Conservation (phyloP, 768 basidiomycete species). For the Asterophora lycoperdoides region DNA sequence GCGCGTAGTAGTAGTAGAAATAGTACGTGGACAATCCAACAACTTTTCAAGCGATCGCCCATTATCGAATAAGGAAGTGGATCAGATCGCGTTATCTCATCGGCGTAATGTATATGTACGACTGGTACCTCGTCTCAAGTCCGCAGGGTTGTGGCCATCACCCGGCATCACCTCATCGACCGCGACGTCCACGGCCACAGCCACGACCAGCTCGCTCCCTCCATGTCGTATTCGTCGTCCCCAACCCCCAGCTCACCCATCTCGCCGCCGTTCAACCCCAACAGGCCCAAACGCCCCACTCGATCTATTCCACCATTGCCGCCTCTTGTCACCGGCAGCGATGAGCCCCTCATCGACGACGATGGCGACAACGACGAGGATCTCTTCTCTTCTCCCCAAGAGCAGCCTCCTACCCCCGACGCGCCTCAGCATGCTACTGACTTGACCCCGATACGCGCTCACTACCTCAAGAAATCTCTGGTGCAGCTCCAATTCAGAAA, state of each 20-base stretch:
- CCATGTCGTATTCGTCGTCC: conserved; percentile 4
- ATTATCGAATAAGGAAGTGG: conserved; percentile 1
- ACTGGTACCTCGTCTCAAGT: conserved; percentile 7
- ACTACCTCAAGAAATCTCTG: conserved; percentile 97
- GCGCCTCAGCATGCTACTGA: conserved; percentile 17
- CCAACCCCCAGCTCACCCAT: neutral
- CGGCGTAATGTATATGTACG: conserved; percentile 10
- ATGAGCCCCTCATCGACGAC: conserved; percentile 2
- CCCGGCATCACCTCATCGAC: conserved; percentile 2
- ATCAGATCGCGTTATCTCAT: conserved; percentile 12
- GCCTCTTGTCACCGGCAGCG: conserved; percentile 1
- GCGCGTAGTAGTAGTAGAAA: too few relatives aligned
- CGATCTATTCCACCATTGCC: conserved; percentile 15
- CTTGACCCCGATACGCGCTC: conserved; percentile 86
- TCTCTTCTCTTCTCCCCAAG: neutral
- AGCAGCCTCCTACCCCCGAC: neutral
- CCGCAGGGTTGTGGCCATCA: conserved; percentile 7
- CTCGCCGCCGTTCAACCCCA: conserved; percentile 6
- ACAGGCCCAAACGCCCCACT: conserved; percentile 17
- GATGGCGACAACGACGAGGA: neutral
- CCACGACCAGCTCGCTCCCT: neutral
- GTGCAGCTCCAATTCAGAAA: conserved; percentile 77
- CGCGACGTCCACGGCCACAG: neutral
- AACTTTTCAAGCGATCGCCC: too few relatives aligned
- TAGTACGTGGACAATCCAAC: too few relatives aligned